Conservation (phyloP, 768 basidiomycete species). For the Russula emetica region DNA sequence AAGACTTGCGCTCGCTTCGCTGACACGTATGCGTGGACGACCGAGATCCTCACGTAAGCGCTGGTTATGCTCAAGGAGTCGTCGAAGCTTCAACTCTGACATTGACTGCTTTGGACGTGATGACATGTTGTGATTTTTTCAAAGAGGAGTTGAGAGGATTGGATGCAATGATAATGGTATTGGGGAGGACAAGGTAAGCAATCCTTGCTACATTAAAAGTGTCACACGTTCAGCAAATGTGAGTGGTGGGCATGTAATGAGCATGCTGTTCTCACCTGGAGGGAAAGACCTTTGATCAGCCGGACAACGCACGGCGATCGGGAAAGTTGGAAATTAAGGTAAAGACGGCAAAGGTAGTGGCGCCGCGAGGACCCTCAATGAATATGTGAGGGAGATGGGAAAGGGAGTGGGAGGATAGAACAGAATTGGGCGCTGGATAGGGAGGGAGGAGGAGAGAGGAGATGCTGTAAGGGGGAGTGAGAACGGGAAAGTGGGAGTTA, state of each 20-base stretch:
- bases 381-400: neutral
- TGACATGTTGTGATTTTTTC: conserved; percentile 43
- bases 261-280: neutral
- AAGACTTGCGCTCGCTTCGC: conserved; percentile 66
- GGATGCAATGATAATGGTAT: neutral
- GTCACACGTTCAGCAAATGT: neutral
- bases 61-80: conserved; percentile 71
- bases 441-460: neutral
- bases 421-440: neutral
- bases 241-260: conserved; percentile 4
- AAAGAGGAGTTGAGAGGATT: conserved; percentile 24
- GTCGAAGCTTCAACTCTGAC: conserved; percentile 78
- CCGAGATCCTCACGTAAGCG: conserved; percentile 68
- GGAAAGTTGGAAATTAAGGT: conserved; percentile 5
- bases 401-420: conserved; percentile 7
- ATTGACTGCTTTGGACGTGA: conserved; percentile 65
- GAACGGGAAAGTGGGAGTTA: neutral
- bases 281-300: conserved; percentile 14
- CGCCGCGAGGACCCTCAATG: neutral
- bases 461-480: neutral
- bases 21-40: conserved; percentile 64
- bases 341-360: conserved; percentile 1
- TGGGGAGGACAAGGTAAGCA: neutral
- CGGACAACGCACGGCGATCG: conserved; percentile 7
- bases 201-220: neutral